These are phyloP conservation scores for Henckelia pumila DNA, from an alignment of 257 asterid genomes.

Conservation along the genomic window DNA sequence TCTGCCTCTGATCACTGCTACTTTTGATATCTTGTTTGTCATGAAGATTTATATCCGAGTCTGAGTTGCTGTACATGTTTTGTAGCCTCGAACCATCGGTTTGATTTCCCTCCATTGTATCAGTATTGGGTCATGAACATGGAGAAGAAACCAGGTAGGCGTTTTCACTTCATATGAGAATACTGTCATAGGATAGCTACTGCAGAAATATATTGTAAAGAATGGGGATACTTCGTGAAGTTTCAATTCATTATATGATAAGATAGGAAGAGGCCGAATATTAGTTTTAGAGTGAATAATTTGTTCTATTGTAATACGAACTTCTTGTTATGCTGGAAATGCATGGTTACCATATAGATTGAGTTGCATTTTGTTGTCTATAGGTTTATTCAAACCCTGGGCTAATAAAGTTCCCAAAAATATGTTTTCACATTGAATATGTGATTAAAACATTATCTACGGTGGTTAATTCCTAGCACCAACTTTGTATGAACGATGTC, in stretches of 20 bases:
- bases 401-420: too few species aligned
- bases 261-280: constrained; percentile 28
- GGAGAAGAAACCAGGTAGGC: constrained; percentile 11
- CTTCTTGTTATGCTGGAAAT: neutral
- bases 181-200: constrained; percentile 37
- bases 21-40: neutral
- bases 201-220: constrained; percentile 57
- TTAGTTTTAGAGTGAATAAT: neutral
- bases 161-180: constrained; percentile 15
- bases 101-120: constrained; percentile 20
- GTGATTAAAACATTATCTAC: too few species aligned
- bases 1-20: neutral
- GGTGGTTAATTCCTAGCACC: too few species aligned
- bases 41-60: constrained; percentile 6
- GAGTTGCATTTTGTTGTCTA: neutral
- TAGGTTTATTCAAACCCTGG: neutral
- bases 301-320: neutral
- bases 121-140: constrained; percentile 5
- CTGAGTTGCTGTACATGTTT: neutral
- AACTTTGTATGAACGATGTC: too few species aligned
- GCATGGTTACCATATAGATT: neutral
- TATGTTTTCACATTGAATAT: too few species aligned
- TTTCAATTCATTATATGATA: constrained; percentile 34
- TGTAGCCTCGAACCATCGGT: constrained; percentile 19
- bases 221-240: constrained; percentile 34